Evolutionary conservation across 2,329 filamentous ascomycete genomes (phyloP).

Genomic region (Teratosphaeria pseudoeucalypti): DNA sequence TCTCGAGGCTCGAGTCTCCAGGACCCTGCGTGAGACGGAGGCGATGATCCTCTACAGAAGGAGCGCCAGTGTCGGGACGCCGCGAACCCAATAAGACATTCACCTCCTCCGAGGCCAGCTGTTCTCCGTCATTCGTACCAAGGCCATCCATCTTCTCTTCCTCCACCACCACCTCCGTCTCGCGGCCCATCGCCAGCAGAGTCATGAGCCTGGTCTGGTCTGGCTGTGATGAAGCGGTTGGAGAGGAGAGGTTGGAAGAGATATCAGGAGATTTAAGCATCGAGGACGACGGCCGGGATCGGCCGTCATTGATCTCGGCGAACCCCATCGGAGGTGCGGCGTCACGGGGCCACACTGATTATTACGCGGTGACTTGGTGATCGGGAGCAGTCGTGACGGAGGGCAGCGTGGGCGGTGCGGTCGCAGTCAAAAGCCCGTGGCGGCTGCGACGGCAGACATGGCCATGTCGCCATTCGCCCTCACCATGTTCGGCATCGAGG

Average conservation of each 20-base stretch:
- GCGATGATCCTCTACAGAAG: background rate
- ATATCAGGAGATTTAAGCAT: background rate
- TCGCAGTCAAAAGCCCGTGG: background rate
- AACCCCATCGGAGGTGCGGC: background rate
- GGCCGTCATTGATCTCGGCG: background rate
- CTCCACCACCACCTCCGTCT: background rate
- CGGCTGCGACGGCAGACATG: background rate
- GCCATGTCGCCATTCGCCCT: slow-evolving; percentile 6
- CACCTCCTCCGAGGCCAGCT: background rate
- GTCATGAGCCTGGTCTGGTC: background rate
- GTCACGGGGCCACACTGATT: background rate
- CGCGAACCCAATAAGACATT: background rate
- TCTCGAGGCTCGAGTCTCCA: background rate
- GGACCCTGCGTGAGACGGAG: too few species aligned
- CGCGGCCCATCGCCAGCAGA: background rate
- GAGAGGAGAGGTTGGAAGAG: background rate
- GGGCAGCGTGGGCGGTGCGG: background rate
- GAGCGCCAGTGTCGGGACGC: background rate
- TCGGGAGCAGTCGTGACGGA: background rate
- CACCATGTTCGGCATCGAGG: slow-evolving; percentile 4
- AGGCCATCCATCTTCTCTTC: background rate
- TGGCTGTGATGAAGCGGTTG: background rate
- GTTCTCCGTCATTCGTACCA: too few species aligned
- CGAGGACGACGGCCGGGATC: background rate
- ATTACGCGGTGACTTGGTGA: background rate